Conservation (phyloP, 345 rosid genomes). For the Salix dunnii region DNA sequence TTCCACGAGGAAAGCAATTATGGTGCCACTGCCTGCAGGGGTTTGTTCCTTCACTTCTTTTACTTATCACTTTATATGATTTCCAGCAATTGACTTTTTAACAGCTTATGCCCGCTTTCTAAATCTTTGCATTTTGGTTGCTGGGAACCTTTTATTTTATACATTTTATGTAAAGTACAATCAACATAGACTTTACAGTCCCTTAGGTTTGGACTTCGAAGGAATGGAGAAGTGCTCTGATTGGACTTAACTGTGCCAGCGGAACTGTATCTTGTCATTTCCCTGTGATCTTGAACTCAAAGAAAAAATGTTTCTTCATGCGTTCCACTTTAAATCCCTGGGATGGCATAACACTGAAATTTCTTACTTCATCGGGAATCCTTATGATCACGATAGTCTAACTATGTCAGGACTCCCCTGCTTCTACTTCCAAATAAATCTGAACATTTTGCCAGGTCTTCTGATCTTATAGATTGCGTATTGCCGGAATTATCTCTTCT, state of each 20-base stretch:
- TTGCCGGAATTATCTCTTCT: not conserved
- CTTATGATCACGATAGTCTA: too few relatives aligned
- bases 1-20: conserved; percentile 57
- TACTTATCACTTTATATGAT: not conserved
- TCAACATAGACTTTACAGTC: not conserved
- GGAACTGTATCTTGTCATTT: not conserved
- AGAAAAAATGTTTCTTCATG: too few relatives aligned
- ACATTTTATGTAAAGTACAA: not conserved
- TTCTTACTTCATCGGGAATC: too few relatives aligned
- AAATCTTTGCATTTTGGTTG: not conserved
- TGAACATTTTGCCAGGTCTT: not conserved
- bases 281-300: not conserved
- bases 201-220: not conserved
- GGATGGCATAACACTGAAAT: too few relatives aligned
- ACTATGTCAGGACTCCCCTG: too few relatives aligned
- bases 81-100: not conserved
- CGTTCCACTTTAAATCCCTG: too few relatives aligned
- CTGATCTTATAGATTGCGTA: not conserved
- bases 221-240: not conserved
- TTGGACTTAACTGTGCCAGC: not conserved
- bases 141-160: not conserved
- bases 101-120: not conserved
- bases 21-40: conserved; percentile 96
- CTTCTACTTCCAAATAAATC: not conserved
- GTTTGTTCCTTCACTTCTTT: conserved; percentile 40